These are phyloP conservation scores for Globisporangium alternatum DNA, from an alignment of 352 stramenopile species.

Conservation along the genomic window DNA sequence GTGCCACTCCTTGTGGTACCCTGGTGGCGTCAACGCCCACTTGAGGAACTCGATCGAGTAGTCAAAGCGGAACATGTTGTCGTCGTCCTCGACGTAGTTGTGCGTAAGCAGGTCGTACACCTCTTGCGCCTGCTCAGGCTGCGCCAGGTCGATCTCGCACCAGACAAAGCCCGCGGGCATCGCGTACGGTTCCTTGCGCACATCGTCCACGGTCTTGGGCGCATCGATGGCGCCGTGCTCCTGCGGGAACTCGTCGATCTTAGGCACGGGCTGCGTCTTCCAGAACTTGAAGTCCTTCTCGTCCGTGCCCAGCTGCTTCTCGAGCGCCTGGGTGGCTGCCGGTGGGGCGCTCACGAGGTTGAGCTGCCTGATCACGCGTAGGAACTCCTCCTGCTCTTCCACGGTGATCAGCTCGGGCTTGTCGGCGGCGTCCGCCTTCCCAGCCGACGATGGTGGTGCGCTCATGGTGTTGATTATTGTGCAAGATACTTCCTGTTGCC, in stretches of 20 bases:
- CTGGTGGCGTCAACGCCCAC: conserved; percentile 93
- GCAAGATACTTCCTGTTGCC: too few relatives aligned
- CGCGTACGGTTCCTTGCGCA: conserved; percentile 92
- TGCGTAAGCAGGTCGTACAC: conserved; percentile 96
- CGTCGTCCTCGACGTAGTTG: conserved; percentile 99
- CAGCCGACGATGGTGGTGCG: not conserved
- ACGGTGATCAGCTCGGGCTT: conserved; percentile 39
- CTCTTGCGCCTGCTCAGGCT: conserved; percentile 79
- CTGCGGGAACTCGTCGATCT: conserved; percentile 60
- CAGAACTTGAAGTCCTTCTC: conserved; percentile 87
- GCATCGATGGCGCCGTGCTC: conserved; percentile 92
- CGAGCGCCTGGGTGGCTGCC: conserved; percentile 14
- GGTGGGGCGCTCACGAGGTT: conserved; percentile 33
- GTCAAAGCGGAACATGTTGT: conserved; percentile 95
- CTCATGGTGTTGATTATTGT: not conserved
- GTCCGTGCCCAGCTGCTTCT: conserved; percentile 7
- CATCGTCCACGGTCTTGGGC: conserved; percentile 86
- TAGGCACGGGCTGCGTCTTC: conserved; percentile 87
- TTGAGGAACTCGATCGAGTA: conserved; percentile 84
- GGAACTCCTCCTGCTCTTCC: conserved; percentile 71
- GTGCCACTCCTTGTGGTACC: conserved; percentile 92
- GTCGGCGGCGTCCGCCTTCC: conserved; percentile 6
- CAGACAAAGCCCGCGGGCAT: conserved; percentile 96
- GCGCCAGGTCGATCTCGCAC: conserved; percentile 87
- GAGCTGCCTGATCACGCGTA: conserved; percentile 63